These are phyloP conservation scores for Lasiodiplodia hormozganensis DNA, from an alignment of 2,329 filamentous ascomycete genomes.

Conservation along the genomic window DNA sequence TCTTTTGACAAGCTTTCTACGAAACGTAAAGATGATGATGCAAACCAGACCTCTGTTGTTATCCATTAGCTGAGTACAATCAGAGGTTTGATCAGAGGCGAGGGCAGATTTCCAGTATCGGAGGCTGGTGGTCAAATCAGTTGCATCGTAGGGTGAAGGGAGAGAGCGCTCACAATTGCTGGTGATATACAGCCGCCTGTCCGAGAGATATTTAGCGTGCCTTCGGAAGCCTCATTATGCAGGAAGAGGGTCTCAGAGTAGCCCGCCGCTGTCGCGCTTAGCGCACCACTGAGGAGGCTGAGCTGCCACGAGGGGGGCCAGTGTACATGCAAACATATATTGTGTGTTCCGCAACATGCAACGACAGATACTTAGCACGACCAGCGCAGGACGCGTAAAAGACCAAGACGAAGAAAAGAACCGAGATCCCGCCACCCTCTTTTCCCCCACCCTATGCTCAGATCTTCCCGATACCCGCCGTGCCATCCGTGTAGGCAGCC, in stretches of 20 bases:
- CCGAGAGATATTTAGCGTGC: no score
- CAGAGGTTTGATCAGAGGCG: no score
- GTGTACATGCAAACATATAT: neutral
- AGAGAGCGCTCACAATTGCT: no score
- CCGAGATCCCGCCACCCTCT: neutral
- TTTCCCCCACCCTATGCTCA: neutral
- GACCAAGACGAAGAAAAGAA: neutral
- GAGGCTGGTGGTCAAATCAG: no score
- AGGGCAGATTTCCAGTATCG: no score
- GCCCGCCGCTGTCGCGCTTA: no score
- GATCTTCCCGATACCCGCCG: constrained; percentile 37
- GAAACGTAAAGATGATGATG: neutral
- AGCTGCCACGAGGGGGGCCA: neutral
- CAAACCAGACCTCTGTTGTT: neutral
- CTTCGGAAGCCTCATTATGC: no score
- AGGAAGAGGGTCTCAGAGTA: no score
- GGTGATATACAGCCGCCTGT: no score
- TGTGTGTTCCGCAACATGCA: neutral
- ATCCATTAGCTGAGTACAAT: no score
- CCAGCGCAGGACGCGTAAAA: neutral
- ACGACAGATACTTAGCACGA: neutral
- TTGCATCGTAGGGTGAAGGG: no score
- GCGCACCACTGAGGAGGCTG: neutral
- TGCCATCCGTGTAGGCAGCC: constrained; percentile 48
- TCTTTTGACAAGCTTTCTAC: neutral